Base-by-base conservation (phyloP, 2,329 filamentous ascomycete species). In the Alternaria consortialis region DNA sequence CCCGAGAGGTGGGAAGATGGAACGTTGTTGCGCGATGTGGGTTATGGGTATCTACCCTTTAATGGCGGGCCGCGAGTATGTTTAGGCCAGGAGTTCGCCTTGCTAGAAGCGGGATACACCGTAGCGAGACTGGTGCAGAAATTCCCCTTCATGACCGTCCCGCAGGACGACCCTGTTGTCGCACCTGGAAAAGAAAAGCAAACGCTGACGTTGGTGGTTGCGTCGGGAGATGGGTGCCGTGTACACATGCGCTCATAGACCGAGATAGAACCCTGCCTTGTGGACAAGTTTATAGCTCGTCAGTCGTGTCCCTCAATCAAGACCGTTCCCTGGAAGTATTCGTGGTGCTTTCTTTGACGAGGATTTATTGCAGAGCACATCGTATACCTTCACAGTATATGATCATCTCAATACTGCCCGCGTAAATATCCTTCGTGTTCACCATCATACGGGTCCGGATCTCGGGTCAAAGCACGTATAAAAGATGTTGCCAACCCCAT, bases 1-100 rank as follows among this genome's bases (percentile, higher is more conserved):
- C 78, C 77, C 0, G 77, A 79, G 31, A 67, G 79, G 13, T 76
- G 68, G 69, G 56, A 69, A 73, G 76, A 68, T 75, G 66, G 57
- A 3, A 67, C 55, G 20, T 11, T 62, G 7, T 27, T 61, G 34
- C 44, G 17, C 25, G 46, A 53, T 23, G 40, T 59, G 4, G 56
- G 71, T 0, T 77, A 69, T 59, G 68, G 68, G 11, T 77, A 72
- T 53, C 37, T 77, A 5, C 74, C 75, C 1, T 77, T 77, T 56
- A 72, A 73, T 48, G 71, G 69, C 3, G 74, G 74, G 3, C 70
- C 74, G 5, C 60, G 73, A 11, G 68, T 74, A 20, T 75, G 73
- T 47, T 65, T 75, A 42, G 74, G 71, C 2, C 70, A 75, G 44
- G 67, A 74, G 43, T 76, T 75, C 39, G 73, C 73, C 3, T 56